Base-by-base conservation (phyloP, 257 asterid species). In the Linderniella brevidens region DNA sequence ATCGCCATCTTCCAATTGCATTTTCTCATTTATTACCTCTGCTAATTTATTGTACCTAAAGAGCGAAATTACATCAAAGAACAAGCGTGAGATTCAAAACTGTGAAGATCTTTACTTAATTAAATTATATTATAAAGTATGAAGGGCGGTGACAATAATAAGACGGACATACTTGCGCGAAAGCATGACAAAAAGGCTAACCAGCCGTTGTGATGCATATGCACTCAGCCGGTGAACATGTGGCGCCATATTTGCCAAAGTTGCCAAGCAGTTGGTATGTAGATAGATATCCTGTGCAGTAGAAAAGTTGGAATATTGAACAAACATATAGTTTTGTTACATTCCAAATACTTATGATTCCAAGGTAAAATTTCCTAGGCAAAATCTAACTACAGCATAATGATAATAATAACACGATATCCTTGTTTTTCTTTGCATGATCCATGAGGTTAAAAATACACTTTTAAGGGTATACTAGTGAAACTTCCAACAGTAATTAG, bases 131-230 rank as follows among this genome's bases (percentile, higher is more conserved):
- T 44, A 18, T 8, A 1, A 44, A 13, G 2, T 13, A 44, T 13
- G 18, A 9, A 17, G 18, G 13, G 48, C 17, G 19, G 13, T 13
- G 5, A 44, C 5, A 45, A 17, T 16, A 44, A 16, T 16, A 16
- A 1, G 17, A 16, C 10, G 19, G 49, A 68, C 93, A 25, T 85
- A 85, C 99, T 81, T 85, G 78, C 94, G 99, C 19, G 99, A 71
- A 62, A 90, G 96, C 93, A 85, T 85, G 46, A 80, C 82, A 55
- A 90, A 90, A 53, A 90, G 96, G 86, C 96, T 90, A 64, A 90
- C 92, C 76, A 90, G 62, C 65, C 85, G 79, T 68, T 90, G 96
- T 46, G 96, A 71, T 54, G 99, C 95, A 65, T 80, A 87, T 48
- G 92, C 85, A 71, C 79, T 83, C 61, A 83, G 64, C 52, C 88